Conservation (phyloP, 495 filamentous ascomycete genomes). For the Cryomyces minteri region DNA sequence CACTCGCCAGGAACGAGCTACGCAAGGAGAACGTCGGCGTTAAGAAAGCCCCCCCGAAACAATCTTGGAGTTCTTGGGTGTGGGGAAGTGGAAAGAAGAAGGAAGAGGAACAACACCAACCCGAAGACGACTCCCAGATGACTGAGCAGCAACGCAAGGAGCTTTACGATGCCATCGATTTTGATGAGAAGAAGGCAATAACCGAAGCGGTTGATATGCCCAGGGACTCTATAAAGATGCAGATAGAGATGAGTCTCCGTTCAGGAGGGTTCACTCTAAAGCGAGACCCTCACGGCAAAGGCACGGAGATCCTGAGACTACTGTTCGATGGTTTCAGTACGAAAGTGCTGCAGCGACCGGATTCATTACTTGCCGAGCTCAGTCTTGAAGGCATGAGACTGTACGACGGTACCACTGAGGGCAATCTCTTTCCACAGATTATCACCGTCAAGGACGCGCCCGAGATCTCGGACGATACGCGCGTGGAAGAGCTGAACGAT, state of each 20-base stretch:
- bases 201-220: slow-evolving; percentile 76
- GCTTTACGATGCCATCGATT: slow-evolving; percentile 92
- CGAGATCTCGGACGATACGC: slow-evolving; percentile 25
- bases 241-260: slow-evolving; percentile 72
- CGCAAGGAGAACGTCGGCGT: slow-evolving; percentile 84
- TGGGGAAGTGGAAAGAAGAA: slow-evolving; percentile 43
- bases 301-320: slow-evolving; percentile 64
- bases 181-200: slow-evolving; percentile 88
- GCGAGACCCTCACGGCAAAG: slow-evolving; percentile 63
- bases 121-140: slow-evolving; percentile 57
- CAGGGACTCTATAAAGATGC: slow-evolving; percentile 76
- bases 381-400: slow-evolving; percentile 84
- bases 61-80: slow-evolving; percentile 75
- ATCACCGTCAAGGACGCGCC: slow-evolving; percentile 82
- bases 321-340: slow-evolving; percentile 90
- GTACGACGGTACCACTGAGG: slow-evolving; percentile 86
- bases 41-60: slow-evolving; percentile 45
- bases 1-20: slow-evolving; percentile 80
- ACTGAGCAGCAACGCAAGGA: slow-evolving; percentile 92
- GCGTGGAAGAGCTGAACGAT: slow-evolving; percentile 44
- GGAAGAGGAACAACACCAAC: slow-evolving; percentile 35
- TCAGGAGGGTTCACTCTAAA: slow-evolving; percentile 89
- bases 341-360: slow-evolving; percentile 68
- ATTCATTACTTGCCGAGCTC: slow-evolving; percentile 73
- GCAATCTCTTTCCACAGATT: slow-evolving; percentile 81